Evolutionary conservation across 495 filamentous ascomycete species (phyloP), one percentile per base, ranked within the genome.

Genomic region (Neurospora intermedia): DNA sequence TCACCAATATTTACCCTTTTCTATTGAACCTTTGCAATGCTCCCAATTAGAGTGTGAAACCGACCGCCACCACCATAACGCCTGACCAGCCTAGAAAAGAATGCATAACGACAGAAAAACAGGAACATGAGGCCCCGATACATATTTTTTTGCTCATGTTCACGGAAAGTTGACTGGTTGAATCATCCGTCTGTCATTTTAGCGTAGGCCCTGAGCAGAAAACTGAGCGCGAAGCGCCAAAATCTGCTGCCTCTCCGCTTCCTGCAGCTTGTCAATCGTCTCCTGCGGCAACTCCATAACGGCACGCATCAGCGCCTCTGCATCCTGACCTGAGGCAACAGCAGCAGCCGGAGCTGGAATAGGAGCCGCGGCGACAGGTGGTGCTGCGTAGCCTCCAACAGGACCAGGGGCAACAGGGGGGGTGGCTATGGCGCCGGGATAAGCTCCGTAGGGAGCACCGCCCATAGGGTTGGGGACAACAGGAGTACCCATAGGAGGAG

Each of bases 231-330:
- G 78, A 18, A 97, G 80, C 40, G 89, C 83, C 85, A 97, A 86
- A 69, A 97, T 90, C 80, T 97, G 94, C 48, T 85, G 87, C 43
- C 92, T 85, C 74, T 94, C 89, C 39, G 85, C 85, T 23, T 92
- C 90, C 7, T 91, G 90, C 20, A 97, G 82, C 59, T 88, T 86
- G 79, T 94, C 90, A 76, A 97, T 92, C 71, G 89, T 86, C 71
- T 91, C 87, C 75, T 92, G 89, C 13, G 93, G 86, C 85, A 97
- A 88, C 69, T 80, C 87, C 80, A 97, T 82, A 10, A 97, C 91
- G 71, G 92, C 90, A 72, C 90, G 86, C 77, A 97, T 86, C 69
- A 95, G 82, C 71, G 89, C 87, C 20, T 92, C 90, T 66, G 90
- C 87, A 66, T 88, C 85, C 42, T 87, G 84, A 16, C 83, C 84